Conservation (phyloP, 495 filamentous ascomycete genomes). For the Thozetella sp. region DNA sequence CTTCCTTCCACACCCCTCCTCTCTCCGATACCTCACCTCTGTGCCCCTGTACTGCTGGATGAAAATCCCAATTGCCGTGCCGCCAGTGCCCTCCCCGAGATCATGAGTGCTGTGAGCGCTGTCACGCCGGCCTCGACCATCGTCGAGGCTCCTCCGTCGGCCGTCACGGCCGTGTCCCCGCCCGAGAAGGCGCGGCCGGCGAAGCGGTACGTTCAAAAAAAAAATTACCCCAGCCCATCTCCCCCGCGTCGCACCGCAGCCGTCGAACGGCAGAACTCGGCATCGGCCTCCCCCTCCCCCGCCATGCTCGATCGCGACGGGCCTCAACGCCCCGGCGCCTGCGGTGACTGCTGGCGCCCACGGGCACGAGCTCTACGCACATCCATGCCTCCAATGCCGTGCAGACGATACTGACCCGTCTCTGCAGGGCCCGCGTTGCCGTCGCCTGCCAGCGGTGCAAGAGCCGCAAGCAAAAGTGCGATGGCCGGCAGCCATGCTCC, state of each 20-base stretch:
- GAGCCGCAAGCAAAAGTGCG: slow-evolving; percentile 1
- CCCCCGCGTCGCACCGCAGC: not conserved
- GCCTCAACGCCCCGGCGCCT: too few relatives aligned
- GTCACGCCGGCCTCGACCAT: not conserved
- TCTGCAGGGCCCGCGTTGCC: not conserved
- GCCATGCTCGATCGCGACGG: too few relatives aligned
- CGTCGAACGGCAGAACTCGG: not conserved
- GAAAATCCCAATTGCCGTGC: too few relatives aligned
- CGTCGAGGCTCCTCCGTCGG: not conserved
- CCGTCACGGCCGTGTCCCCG: not conserved
- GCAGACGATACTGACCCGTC: too few relatives aligned
- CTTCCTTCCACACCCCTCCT: too few relatives aligned
- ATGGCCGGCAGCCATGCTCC: slow-evolving; percentile 1
- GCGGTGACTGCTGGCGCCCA: not conserved
- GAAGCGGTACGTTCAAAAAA: not conserved
- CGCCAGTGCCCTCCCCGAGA: too few relatives aligned
- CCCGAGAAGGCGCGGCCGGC: not conserved
- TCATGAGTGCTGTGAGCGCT: too few relatives aligned
- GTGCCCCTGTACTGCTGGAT: too few relatives aligned
- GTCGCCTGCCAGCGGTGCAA: slow-evolving; percentile 1
- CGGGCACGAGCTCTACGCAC: too few relatives aligned
- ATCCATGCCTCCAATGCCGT: too few relatives aligned
- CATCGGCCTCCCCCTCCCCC: not conserved
- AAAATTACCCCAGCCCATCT: too few relatives aligned
- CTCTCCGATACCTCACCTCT: too few relatives aligned